phyloP scores from a whole-genome alignment of 1,139 yeast genomes.

The Pichia cactophila region DNA sequence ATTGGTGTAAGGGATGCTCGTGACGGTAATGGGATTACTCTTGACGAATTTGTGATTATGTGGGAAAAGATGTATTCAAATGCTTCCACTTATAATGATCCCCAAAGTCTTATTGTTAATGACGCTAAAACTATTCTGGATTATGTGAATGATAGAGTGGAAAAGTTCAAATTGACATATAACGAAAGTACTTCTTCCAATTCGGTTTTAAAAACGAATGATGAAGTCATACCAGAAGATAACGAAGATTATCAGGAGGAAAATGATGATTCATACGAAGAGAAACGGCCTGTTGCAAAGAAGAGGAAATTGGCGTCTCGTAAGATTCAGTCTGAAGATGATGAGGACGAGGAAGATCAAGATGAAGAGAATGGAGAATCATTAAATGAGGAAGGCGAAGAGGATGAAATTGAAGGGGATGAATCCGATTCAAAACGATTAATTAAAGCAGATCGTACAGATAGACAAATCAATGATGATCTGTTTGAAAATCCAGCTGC shows the following conservation, averaged over 20 bases:
- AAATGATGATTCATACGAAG: not conserved
- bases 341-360: not conserved
- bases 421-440: not conserved
- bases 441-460: not conserved
- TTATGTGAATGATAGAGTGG: slow-evolving; percentile 31
- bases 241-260: not conserved
- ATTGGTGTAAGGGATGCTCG: slow-evolving; percentile 1
- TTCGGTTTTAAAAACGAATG: not conserved
- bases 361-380: not conserved
- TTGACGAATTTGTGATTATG: slow-evolving; percentile 43
- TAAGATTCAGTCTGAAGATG: not conserved
- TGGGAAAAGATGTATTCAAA: slow-evolving; percentile 51
- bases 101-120: slow-evolving; percentile 52
- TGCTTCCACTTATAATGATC: slow-evolving; percentile 55
- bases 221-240: not conserved
- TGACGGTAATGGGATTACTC: slow-evolving; percentile 4
- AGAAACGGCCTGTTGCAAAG: not conserved
- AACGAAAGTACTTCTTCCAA: not conserved
- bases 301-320: not conserved
- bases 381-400: not conserved
- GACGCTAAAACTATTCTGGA: slow-evolving; percentile 41
- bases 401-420: slow-evolving; percentile 3
- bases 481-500: slow-evolving; percentile 8
- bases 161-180: slow-evolving; percentile 6
- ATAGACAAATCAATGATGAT: not conserved